These are phyloP conservation scores for Vinca minor DNA, from an alignment of 257 asterid genomes.

Conservation along the genomic window DNA sequence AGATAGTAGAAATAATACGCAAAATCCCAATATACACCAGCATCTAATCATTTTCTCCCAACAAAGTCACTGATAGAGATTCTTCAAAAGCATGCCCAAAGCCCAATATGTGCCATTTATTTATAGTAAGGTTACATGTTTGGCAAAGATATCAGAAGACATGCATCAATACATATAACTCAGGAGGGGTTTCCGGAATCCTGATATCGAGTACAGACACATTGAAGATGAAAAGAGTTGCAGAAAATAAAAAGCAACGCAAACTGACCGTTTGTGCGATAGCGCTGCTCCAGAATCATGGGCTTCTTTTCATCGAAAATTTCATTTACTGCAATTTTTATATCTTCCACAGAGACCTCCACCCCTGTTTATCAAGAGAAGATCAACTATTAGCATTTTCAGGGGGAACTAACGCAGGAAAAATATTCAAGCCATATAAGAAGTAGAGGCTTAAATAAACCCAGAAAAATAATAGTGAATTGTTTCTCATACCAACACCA, in stretches of 20 bases:
- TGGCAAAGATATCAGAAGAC: neutral
- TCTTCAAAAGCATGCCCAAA: no score
- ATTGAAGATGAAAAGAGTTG: neutral
- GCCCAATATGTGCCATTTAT: neutral
- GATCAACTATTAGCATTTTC: slow-evolving; percentile 2
- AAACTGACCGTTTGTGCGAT: slow-evolving; percentile 71
- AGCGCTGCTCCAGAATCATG: slow-evolving; percentile 66
- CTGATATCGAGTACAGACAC: neutral
- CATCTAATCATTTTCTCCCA: no score
- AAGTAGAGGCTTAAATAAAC: no score
- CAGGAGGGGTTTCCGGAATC: neutral
- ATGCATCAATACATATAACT: neutral
- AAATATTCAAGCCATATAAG: neutral
- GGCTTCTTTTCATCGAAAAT: slow-evolving; percentile 58
- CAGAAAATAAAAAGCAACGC: neutral
- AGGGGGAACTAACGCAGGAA: neutral
- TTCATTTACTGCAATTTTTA: slow-evolving; percentile 48
- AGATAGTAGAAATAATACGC: no score
- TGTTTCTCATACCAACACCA: slow-evolving; percentile 68
- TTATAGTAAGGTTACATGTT: neutral
- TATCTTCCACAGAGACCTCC: slow-evolving; percentile 68
- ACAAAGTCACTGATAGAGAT: no score
- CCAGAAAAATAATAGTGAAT: neutral
- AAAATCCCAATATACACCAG: no score
- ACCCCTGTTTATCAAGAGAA: slow-evolving; percentile 54